Conservation (phyloP, 202 grass and related monocot genomes). For the Carex sylvatica region DNA sequence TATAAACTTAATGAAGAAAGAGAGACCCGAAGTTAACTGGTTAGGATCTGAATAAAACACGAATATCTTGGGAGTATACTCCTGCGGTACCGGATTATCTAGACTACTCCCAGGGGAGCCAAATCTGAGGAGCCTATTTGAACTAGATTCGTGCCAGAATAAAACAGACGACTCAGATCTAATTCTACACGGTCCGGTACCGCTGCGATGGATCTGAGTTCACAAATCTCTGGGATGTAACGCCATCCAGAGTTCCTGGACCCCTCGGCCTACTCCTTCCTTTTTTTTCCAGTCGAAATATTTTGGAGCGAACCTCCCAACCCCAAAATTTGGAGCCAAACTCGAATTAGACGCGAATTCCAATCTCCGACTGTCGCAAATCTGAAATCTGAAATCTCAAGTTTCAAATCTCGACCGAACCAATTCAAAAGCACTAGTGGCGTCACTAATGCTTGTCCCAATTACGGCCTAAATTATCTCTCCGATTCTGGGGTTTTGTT, state of each 20-base stretch:
- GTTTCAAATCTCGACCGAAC: constrained; percentile 1
- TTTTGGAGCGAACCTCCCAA: constrained; percentile 13
- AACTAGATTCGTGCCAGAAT: too few species aligned
- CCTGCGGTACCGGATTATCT: too few species aligned
- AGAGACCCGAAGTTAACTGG: not conserved
- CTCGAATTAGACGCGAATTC: not conserved
- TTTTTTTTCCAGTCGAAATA: not conserved
- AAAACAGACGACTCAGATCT: too few species aligned
- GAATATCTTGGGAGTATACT: too few species aligned
- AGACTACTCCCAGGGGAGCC: too few species aligned
- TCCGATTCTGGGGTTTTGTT: constrained; percentile 14
- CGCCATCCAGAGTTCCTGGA: not conserved
- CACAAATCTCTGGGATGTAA: not conserved
- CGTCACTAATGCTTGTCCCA: not conserved
- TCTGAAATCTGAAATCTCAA: not conserved
- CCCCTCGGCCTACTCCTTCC: not conserved
- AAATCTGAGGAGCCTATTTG: too few species aligned
- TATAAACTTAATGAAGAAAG: not conserved
- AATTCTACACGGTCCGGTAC: too few species aligned
- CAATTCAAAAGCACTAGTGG: not conserved
- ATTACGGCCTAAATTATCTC: not conserved
- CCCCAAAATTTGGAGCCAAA: constrained; percentile 27
- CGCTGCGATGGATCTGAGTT: too few species aligned
- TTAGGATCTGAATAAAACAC: not conserved
- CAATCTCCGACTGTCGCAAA: not conserved